phyloP scores from a whole-genome alignment of 2,329 filamentous ascomycete species.

The Trichoderma koningiopsis region DNA sequence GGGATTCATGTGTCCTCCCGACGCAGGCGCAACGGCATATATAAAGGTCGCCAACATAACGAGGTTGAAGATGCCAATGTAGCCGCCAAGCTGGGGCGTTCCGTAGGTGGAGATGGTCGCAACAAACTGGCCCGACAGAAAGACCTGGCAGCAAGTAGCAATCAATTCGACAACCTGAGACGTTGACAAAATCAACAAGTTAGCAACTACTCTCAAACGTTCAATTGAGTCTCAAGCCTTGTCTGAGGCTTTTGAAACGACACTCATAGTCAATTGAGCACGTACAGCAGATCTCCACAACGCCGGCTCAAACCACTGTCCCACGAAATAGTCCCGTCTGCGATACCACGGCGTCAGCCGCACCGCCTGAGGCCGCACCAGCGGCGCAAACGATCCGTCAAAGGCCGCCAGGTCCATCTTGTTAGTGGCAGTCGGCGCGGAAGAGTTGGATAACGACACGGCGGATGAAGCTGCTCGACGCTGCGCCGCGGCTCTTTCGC shows the following conservation, averaged over 20 bases:
- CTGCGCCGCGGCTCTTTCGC: neutral
- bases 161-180: slow-evolving; percentile 37
- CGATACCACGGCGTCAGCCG: slow-evolving; percentile 33
- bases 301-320: slow-evolving; percentile 32
- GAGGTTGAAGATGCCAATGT: slow-evolving; percentile 44
- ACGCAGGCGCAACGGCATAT: slow-evolving; percentile 50
- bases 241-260: neutral
- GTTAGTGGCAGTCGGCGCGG: neutral
- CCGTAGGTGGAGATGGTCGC: slow-evolving; percentile 36
- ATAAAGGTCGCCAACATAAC: slow-evolving; percentile 51
- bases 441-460: neutral
- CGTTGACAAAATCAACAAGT: neutral
- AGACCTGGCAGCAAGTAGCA: slow-evolving; percentile 36
- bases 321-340: slow-evolving; percentile 32
- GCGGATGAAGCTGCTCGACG: neutral
- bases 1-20: slow-evolving; percentile 56
- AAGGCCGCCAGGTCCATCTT: slow-evolving; percentile 27
- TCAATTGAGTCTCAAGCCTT: neutral
- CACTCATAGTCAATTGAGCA: neutral
- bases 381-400: slow-evolving; percentile 32
- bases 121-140: slow-evolving; percentile 37
- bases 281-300: slow-evolving; percentile 36
- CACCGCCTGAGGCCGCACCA: slow-evolving; percentile 22
- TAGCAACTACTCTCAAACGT: neutral
- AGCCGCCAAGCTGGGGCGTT: slow-evolving; percentile 34